These are phyloP conservation scores for Daldinia concentrica DNA, from an alignment of 495 filamentous ascomycete species.

Conservation along the genomic window DNA sequence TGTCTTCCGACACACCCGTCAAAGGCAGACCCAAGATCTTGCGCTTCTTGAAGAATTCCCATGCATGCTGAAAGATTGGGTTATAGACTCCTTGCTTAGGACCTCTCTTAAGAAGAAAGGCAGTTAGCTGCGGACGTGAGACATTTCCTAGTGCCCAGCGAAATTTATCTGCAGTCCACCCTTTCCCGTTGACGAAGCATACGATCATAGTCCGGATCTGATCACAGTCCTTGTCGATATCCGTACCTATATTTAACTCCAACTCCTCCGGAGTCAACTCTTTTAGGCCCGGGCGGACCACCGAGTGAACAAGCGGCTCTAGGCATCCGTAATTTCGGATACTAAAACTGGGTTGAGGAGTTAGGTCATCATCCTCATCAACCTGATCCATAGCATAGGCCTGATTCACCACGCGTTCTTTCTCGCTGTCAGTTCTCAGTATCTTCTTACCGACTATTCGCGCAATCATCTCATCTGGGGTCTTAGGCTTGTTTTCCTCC, in stretches of 20 bases:
- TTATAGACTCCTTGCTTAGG: not conserved
- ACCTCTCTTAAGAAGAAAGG: not conserved
- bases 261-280: not conserved
- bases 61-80: not conserved
- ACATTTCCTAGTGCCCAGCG: not conserved
- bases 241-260: not conserved
- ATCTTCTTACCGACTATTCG: not conserved
- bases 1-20: not conserved
- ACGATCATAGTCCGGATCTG: not conserved
- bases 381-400: not conserved
- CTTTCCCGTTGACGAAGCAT: not conserved
- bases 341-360: not conserved
- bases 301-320: not conserved
- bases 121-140: not conserved
- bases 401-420: not conserved
- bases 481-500: not conserved
- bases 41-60: constrained; percentile 1
- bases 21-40: not conserved
- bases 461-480: not conserved
- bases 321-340: not conserved
- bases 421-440: not conserved
- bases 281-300: not conserved
- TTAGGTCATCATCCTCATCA: not conserved
- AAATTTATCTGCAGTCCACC: not conserved
- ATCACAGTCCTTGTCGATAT: not conserved